Conservation (phyloP, 345 rosid genomes). For the Salix exigua region DNA sequence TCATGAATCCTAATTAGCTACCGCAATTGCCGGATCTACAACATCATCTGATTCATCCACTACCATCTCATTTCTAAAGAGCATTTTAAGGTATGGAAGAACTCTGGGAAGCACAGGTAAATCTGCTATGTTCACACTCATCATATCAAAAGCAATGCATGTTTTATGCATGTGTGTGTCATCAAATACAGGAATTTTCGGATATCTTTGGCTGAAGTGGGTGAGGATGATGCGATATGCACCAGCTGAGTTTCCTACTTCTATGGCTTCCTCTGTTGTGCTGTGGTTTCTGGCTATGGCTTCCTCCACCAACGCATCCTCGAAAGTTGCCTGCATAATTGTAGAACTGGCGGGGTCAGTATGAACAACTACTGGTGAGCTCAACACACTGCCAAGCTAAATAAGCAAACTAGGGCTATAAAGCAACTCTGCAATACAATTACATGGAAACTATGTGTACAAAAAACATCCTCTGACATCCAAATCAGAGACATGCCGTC, state of each 20-base stretch:
- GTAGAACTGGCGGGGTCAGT: slow-evolving; percentile 2
- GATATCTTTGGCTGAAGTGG: slow-evolving; percentile 98
- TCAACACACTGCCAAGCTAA: neutral
- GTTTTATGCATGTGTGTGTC: slow-evolving; percentile 81
- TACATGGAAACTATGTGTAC: neutral
- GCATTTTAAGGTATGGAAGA: slow-evolving; percentile 71
- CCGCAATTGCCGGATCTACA: slow-evolving; percentile 30
- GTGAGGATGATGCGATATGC: slow-evolving; percentile 79
- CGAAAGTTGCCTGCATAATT: slow-evolving; percentile 76
- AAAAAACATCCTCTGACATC: too few relatives aligned
- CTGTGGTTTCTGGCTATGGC: slow-evolving; percentile 90
- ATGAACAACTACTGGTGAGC: neutral
- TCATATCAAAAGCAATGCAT: slow-evolving; percentile 86
- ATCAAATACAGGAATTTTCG: slow-evolving; percentile 78
- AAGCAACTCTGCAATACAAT: neutral
- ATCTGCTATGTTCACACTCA: slow-evolving; percentile 88
- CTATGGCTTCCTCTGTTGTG: slow-evolving; percentile 91
- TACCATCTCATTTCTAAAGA: slow-evolving; percentile 65
- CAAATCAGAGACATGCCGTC: too few relatives aligned
- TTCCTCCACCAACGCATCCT: slow-evolving; percentile 82
- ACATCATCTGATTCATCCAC: slow-evolving; percentile 61
- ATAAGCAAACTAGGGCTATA: neutral
- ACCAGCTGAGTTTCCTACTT: slow-evolving; percentile 56
- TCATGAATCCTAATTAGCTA: neutral
- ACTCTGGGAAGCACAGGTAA: slow-evolving; percentile 72